Conservation (phyloP, 192 early-diverging fungal genomes). For the Linderina pennispora region DNA sequence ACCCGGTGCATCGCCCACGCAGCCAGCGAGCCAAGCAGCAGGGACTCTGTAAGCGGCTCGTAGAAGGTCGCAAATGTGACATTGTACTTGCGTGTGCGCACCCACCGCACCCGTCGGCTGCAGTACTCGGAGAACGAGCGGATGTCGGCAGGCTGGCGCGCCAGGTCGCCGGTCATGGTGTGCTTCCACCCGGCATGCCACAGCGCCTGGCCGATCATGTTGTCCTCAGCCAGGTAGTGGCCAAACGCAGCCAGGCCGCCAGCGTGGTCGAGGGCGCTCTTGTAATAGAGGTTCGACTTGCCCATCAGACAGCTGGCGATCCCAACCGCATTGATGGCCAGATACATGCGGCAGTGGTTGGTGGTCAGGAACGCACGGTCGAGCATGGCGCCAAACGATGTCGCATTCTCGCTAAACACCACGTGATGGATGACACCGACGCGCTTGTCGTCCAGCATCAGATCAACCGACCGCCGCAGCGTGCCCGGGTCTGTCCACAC, state of each 20-base stretch:
- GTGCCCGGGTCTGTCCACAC: conserved; percentile 72
- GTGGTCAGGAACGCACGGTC: conserved; percentile 85
- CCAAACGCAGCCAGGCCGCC: conserved; percentile 84
- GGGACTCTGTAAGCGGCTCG: conserved; percentile 91
- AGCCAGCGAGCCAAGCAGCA: conserved; percentile 67
- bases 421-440: conserved; percentile 96
- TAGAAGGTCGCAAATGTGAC: conserved; percentile 80
- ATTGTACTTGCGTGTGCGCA: conserved; percentile 89
- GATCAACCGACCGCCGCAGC: conserved; percentile 75
- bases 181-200: conserved; percentile 77
- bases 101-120: conserved; percentile 83
- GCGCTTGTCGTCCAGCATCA: conserved; percentile 55
- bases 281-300: conserved; percentile 91
- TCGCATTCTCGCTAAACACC: conserved; percentile 68
- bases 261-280: conserved; percentile 66
- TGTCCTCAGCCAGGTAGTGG: conserved; percentile 93
- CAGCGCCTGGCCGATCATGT: conserved; percentile 82
- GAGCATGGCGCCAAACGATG: conserved; percentile 71
- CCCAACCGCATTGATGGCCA: conserved; percentile 82
- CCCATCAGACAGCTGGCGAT: conserved; percentile 89
- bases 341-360: conserved; percentile 93
- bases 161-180: conserved; percentile 80
- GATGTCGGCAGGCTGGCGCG: conserved; percentile 76
- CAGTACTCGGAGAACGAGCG: conserved; percentile 77
- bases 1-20: conserved; percentile 61